Conservation (phyloP, 2,329 filamentous ascomycete species). For the Xylaria sp. region DNA sequence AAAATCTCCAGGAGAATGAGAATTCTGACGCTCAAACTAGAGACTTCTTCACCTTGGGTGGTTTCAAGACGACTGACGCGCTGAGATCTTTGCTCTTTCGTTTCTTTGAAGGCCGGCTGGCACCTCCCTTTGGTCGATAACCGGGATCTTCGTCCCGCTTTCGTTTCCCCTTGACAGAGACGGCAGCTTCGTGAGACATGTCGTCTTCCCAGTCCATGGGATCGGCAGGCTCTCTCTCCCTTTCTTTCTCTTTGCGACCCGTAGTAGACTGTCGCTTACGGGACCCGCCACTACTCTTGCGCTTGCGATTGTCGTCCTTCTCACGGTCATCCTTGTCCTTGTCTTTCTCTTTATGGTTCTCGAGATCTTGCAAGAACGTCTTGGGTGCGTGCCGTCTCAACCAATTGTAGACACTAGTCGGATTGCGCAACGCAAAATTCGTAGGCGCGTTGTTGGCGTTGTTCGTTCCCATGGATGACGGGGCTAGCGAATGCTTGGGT, state of each 20-base stretch:
- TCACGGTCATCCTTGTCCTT: constrained; percentile 35
- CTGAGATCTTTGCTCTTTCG: constrained; percentile 46
- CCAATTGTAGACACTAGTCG: constrained; percentile 94
- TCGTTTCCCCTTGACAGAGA: constrained; percentile 46
- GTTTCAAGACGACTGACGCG: constrained; percentile 14
- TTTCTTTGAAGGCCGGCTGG: constrained; percentile 51
- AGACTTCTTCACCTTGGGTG: constrained; percentile 24
- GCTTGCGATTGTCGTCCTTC: constrained; percentile 33
- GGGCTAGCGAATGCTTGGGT: constrained; percentile 46
- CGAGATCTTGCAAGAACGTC: constrained; percentile 75
- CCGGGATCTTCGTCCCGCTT: constrained; percentile 54
- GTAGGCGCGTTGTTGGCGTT: constrained; percentile 31
- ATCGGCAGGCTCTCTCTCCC: constrained; percentile 32
- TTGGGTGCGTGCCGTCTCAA: constrained; percentile 78
- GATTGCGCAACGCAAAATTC: constrained; percentile 63
- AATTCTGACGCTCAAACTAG: background rate
- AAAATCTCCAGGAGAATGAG: background rate
- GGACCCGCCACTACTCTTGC: constrained; percentile 28
- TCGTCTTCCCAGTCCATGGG: constrained; percentile 39
- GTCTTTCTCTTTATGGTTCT: constrained; percentile 43
- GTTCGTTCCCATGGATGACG: constrained; percentile 37
- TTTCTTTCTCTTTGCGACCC: constrained; percentile 27
- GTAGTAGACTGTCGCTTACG: constrained; percentile 38
- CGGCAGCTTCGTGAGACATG: constrained; percentile 31
- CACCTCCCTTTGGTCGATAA: constrained; percentile 54